Evolutionary conservation across 2,329 filamentous ascomycete genomes (phyloP), one percentile per base, ranked within the genome.

Genomic region (Metarhizium anisopliae): DNA sequence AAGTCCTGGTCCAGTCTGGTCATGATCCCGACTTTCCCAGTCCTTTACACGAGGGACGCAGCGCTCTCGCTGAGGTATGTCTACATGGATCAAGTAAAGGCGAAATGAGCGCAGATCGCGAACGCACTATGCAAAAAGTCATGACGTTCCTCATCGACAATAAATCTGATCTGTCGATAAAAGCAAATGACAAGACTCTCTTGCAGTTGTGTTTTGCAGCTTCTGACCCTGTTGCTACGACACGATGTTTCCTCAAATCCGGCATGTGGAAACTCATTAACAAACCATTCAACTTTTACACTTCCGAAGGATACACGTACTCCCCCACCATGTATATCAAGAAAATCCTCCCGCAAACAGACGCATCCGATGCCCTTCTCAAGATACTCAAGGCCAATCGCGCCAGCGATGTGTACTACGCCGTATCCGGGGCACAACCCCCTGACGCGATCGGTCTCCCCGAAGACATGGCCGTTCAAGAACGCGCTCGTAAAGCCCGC

Each of bases 11-110:
- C 5, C 72, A 83, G 50, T 71, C 79, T 58, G 80, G 78, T 2
- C 84, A 87, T 57, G 80, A 85, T 16, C 75, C 82, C 0, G 84
- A 87, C 62, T 87, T 85, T 55, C 84, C 84, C 0, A 86, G 81
- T 53, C 75, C 79, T 3, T 69, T 83, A 1, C 83, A 87, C 60
- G 77, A 75, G 16, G 85, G 85, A 0, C 77, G 85, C 49, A 84
- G 78, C 57, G 83, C 83, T 0, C 71, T 89, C 0, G 83, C 79
- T 0, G 84, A 88, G 58, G 69, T 87, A 2, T 87, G 84, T 57
- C 70, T 83, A 6, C 78, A 79, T 55, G 79, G 79, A 0, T 76
- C 79, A 1, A 72, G 77, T 55, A 67, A 66, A 0, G 72, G 70
- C 2, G 70, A 74, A 14, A 70, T 81, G 40, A 75, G 73, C 0